Percentiles rank a stretch among this genome's conserved stretches.
These are phyloP conservation scores for Tubosaeta sp. DNA, from an alignment of 768 basidiomycete species.

Conservation along the genomic window DNA sequence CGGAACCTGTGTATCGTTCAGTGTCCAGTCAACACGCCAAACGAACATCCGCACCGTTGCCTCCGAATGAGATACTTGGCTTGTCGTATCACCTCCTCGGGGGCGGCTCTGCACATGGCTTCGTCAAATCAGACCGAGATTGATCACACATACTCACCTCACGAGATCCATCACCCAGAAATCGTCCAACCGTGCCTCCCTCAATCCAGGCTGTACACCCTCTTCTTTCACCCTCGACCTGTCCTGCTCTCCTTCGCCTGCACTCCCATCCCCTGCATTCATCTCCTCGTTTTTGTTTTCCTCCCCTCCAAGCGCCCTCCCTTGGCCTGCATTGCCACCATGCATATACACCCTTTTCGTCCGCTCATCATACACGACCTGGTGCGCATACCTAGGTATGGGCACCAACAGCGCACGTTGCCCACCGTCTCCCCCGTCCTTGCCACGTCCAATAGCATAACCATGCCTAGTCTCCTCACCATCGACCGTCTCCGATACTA, in stretches of 20 bases:
- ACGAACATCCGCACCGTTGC: slow-evolving; percentile 54
- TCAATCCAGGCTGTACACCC: slow-evolving; percentile 3
- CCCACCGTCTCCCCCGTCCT: neutral
- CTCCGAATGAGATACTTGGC: slow-evolving; percentile 61
- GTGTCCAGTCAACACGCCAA: neutral
- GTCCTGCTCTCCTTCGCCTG: neutral
- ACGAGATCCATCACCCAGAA: slow-evolving; percentile 61
- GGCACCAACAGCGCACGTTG: slow-evolving; percentile 37
- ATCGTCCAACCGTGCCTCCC: slow-evolving; percentile 60
- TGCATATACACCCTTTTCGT: slow-evolving; percentile 62
- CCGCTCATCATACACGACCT: slow-evolving; percentile 65
- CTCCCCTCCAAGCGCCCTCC: slow-evolving; percentile 13
- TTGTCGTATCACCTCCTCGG: slow-evolving; percentile 60
- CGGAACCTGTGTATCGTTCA: slow-evolving; percentile 50
- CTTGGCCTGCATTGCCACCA: slow-evolving; percentile 67
- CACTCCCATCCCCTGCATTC: neutral
- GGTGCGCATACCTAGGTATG: slow-evolving; percentile 68
- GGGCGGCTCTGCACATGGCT: slow-evolving; percentile 43
- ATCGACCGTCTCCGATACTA: slow-evolving; percentile 1
- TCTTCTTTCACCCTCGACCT: slow-evolving; percentile 5
- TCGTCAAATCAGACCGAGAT: neutral
- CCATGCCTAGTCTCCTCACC: neutral
- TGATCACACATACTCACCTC: neutral
- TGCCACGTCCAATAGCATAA: neutral
- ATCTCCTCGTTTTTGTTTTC: slow-evolving; percentile 22